Conservation (phyloP, 768 basidiomycete genomes). For the Termitomyces sp. region DNA sequence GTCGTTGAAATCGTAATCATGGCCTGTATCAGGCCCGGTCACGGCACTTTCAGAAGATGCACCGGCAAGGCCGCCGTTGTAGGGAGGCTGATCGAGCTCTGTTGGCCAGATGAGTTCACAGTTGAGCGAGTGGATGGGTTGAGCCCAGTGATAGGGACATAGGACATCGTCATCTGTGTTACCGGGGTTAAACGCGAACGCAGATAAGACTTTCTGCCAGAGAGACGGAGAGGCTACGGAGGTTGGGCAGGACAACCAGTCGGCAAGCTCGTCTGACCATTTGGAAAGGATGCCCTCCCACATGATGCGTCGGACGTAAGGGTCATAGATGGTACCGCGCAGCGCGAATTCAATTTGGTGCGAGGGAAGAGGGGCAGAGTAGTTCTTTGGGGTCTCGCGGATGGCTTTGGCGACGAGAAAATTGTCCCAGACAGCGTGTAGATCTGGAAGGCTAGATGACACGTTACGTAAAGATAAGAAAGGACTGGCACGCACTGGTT, state of each 20-base stretch:
- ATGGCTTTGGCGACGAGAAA: slow-evolving; percentile 79
- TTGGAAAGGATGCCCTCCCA: slow-evolving; percentile 75
- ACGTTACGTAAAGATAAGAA: background rate
- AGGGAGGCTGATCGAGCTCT: slow-evolving; percentile 52
- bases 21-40: slow-evolving; percentile 2
- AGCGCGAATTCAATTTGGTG: slow-evolving; percentile 60
- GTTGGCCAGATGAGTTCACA: slow-evolving; percentile 80
- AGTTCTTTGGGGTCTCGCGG: slow-evolving; percentile 68
- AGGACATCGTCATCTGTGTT: slow-evolving; percentile 49
- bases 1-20: slow-evolving; percentile 12
- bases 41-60: background rate
- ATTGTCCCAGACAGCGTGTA: slow-evolving; percentile 87
- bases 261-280: slow-evolving; percentile 53
- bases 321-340: slow-evolving; percentile 79
- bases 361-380: slow-evolving; percentile 67
- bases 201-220: slow-evolving; percentile 24
- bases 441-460: slow-evolving; percentile 32
- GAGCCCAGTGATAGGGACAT: slow-evolving; percentile 79
- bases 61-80: slow-evolving; percentile 13
- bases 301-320: slow-evolving; percentile 81
- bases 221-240: slow-evolving; percentile 4
- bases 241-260: slow-evolving; percentile 59
- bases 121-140: slow-evolving; percentile 69
- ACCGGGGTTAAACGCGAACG: slow-evolving; percentile 9
- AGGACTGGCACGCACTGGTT: slow-evolving; percentile 52